Conservation (phyloP, 164 flowering plant species). For the Kingdonia uniflora region DNA sequence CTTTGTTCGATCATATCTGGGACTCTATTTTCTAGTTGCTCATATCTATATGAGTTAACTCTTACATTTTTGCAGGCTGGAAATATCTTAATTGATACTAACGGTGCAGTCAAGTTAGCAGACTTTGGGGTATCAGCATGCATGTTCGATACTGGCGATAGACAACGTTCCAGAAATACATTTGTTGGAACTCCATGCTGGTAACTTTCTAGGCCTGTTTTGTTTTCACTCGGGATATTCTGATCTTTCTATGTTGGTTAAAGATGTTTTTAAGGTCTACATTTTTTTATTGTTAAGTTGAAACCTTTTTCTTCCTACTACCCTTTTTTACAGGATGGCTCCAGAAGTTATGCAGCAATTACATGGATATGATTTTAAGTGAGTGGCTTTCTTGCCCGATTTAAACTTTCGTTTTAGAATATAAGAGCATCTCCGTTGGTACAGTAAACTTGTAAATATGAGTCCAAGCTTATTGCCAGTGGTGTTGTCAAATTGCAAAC, state of each 20-base stretch:
- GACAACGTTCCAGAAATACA: slow-evolving; percentile 86
- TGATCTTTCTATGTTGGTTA: not conserved
- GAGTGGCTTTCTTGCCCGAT: slow-evolving; percentile 21
- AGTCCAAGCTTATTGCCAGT: too few relatives aligned
- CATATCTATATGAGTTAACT: too few relatives aligned
- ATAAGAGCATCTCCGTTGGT: too few relatives aligned
- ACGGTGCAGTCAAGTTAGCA: slow-evolving; percentile 78
- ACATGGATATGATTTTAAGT: slow-evolving; percentile 98
- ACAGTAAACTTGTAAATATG: too few relatives aligned
- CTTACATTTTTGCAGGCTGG: slow-evolving; percentile 61
- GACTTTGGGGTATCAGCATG: slow-evolving; percentile 97
- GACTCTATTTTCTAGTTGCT: too few relatives aligned
- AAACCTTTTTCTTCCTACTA: too few relatives aligned
- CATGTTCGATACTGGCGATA: slow-evolving; percentile 92
- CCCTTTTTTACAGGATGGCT: slow-evolving; percentile 69
- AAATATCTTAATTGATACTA: slow-evolving; percentile 69
- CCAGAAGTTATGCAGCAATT: slow-evolving; percentile 99
- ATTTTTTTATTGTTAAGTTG: too few relatives aligned
- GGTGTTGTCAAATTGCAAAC: too few relatives aligned
- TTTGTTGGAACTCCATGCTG: slow-evolving; percentile 99
- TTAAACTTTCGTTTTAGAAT: not conserved
- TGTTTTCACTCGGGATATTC: not conserved
- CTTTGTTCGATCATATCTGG: not conserved
- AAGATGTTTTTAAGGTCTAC: too few relatives aligned
- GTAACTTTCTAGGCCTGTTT: slow-evolving; percentile 18